Conservation (phyloP, 1,139 yeast species). For the Kazachstania sp. region DNA sequence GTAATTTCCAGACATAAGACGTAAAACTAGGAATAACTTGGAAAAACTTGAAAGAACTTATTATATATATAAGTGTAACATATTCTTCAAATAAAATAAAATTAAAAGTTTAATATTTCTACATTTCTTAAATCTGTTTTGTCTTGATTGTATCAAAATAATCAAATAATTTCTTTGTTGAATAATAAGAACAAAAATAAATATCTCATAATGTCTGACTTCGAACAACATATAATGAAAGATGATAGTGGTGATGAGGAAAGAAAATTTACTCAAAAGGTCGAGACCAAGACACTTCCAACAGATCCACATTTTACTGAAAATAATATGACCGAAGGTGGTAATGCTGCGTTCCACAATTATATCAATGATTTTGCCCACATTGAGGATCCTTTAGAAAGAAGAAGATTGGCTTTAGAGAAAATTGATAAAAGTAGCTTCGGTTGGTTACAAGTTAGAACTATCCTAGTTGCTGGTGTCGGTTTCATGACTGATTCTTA, state of each 20-base stretch:
- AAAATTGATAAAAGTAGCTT: constrained; percentile 78
- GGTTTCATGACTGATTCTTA: constrained; percentile 91
- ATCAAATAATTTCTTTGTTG: background rate
- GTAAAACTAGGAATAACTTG: too few species aligned
- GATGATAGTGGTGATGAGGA: background rate
- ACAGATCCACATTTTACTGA: background rate
- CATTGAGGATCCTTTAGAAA: constrained; percentile 77
- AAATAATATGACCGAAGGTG: constrained; percentile 48
- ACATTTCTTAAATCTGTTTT: background rate
- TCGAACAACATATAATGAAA: background rate
- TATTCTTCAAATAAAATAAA: too few species aligned
- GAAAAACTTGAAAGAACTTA: too few species aligned
- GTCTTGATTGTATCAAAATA: background rate
- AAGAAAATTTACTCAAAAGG: background rate
- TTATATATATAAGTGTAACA: too few species aligned
- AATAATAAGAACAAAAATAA: background rate
- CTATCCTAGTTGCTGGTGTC: constrained; percentile 86
- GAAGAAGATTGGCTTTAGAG: constrained; percentile 83
- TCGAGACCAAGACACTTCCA: background rate
- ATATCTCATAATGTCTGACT: background rate
- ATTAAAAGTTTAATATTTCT: background rate
- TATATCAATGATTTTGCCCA: constrained; percentile 76
- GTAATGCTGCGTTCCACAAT: constrained; percentile 87
- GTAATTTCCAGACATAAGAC: too few species aligned
- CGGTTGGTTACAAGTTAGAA: constrained; percentile 83